Conservation (phyloP, 2,329 filamentous ascomycete species). For the Sclerotiophoma versabilis region DNA sequence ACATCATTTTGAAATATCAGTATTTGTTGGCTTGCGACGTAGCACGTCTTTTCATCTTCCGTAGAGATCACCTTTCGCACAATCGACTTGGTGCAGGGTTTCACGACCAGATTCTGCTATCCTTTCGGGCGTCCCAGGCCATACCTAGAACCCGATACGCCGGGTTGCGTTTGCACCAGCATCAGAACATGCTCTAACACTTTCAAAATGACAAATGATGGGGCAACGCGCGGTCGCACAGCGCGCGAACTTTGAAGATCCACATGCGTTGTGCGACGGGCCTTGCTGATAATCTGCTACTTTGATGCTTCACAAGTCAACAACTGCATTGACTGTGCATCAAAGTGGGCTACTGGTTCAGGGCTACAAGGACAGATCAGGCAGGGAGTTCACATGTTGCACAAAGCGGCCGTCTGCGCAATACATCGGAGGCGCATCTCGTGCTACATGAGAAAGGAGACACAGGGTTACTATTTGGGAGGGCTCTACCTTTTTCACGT, state of each 20-base stretch:
- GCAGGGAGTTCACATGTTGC: not conserved
- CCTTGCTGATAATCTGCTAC: not conserved
- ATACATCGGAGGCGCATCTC: not conserved
- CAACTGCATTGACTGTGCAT: too few species aligned
- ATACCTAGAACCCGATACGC: too few species aligned
- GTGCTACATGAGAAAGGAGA: slow-evolving; percentile 11
- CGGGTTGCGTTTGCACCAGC: not conserved
- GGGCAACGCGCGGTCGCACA: not conserved
- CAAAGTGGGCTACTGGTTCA: too few species aligned
- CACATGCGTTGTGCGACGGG: slow-evolving; percentile 21
- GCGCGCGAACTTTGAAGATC: not conserved
- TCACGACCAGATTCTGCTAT: too few species aligned
- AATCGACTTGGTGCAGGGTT: too few species aligned
- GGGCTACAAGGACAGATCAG: too few species aligned
- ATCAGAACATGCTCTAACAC: not conserved
- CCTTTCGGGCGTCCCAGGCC: too few species aligned
- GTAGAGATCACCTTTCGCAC: too few species aligned
- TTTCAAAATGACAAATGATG: not conserved
- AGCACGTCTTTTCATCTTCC: not conserved
- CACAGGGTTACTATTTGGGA: slow-evolving; percentile 12
- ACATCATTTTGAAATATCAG: not conserved
- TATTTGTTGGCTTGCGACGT: not conserved
- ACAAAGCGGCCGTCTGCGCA: slow-evolving; percentile 3
- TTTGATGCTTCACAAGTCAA: too few species aligned
- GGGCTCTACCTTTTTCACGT: slow-evolving; percentile 13